Conservation (phyloP, 805 yeast species). For the Ogataea salicorniae region DNA sequence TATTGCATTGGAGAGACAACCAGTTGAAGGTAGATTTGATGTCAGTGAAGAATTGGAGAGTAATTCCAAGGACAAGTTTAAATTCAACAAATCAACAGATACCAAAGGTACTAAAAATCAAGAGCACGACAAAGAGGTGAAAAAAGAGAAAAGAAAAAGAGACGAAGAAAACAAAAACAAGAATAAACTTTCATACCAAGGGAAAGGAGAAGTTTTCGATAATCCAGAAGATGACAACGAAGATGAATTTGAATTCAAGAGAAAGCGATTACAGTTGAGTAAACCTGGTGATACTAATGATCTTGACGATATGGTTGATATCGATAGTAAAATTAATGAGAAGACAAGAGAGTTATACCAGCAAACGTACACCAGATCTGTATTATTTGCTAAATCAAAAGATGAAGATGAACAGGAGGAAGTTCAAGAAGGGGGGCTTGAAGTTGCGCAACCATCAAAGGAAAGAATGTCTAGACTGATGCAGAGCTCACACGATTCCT, state of each 20-base stretch:
- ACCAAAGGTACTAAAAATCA: slow-evolving; percentile 40
- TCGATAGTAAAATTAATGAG: slow-evolving; percentile 32
- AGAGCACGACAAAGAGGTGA: slow-evolving; percentile 27
- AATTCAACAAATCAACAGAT: slow-evolving; percentile 41
- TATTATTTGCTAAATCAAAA: slow-evolving; percentile 25
- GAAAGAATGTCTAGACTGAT: slow-evolving; percentile 14
- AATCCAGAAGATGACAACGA: slow-evolving; percentile 11
- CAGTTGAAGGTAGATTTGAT: slow-evolving; percentile 66
- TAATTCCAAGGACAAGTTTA: slow-evolving; percentile 34
- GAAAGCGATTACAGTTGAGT: slow-evolving; percentile 34
- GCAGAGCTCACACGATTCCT: neutral
- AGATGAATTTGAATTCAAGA: slow-evolving; percentile 26
- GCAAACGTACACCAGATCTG: slow-evolving; percentile 30
- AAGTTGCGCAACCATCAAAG: slow-evolving; percentile 15
- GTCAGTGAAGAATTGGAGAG: slow-evolving; percentile 49
- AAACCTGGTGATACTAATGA: slow-evolving; percentile 27
- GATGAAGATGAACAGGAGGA: slow-evolving; percentile 12
- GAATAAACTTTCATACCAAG: neutral
- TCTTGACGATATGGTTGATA: slow-evolving; percentile 9
- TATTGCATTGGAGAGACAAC: slow-evolving; percentile 70
- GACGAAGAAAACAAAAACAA: slow-evolving; percentile 5
- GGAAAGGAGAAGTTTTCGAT: slow-evolving; percentile 8
- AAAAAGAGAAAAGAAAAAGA: slow-evolving; percentile 14
- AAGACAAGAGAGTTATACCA: slow-evolving; percentile 32
- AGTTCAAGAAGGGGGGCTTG: neutral